These are phyloP conservation scores for Microbotryum scabiosae DNA, from an alignment of 1,284 basidiomycete species.

Conservation along the genomic window DNA sequence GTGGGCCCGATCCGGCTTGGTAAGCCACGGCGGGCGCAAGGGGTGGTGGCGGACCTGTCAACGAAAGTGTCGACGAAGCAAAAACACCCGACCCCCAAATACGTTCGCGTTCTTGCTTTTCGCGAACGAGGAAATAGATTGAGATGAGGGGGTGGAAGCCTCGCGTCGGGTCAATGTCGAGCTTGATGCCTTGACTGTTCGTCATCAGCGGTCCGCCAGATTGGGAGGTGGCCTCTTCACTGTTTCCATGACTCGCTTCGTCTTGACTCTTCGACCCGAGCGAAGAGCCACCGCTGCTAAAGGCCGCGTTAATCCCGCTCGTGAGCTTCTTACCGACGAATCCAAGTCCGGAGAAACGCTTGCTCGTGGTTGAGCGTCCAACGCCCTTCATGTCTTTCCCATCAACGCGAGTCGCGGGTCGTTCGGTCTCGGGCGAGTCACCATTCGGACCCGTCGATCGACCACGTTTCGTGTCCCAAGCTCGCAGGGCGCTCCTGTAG, in stretches of 20 bases:
- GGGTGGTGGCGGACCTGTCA: conserved; percentile 37
- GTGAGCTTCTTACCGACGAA: conserved; percentile 81
- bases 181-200: background rate
- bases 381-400: conserved; percentile 23
- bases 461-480: conserved; percentile 21
- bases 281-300: conserved; percentile 9
- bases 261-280: conserved; percentile 10
- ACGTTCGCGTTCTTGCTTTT: conserved; percentile 87
- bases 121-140: conserved; percentile 90
- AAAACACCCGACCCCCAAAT: conserved; percentile 91
- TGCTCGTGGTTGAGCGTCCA: conserved; percentile 30
- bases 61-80: conserved; percentile 73
- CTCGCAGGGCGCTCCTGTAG: conserved; percentile 55
- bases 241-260: conserved; percentile 4
- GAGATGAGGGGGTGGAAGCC: conserved; percentile 93
- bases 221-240: background rate
- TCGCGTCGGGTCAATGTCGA: conserved; percentile 63
- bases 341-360: conserved; percentile 82
- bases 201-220: background rate
- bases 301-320: conserved; percentile 35
- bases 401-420: conserved; percentile 25
- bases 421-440: conserved; percentile 11
- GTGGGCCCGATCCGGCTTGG: conserved; percentile 9
- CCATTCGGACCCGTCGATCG: conserved; percentile 16
- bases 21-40: conserved; percentile 34